Evolutionary conservation across 2,329 filamentous ascomycete genomes (phyloP), one percentile per base, ranked within the genome.

Genomic region (Fusarium sp.): DNA sequence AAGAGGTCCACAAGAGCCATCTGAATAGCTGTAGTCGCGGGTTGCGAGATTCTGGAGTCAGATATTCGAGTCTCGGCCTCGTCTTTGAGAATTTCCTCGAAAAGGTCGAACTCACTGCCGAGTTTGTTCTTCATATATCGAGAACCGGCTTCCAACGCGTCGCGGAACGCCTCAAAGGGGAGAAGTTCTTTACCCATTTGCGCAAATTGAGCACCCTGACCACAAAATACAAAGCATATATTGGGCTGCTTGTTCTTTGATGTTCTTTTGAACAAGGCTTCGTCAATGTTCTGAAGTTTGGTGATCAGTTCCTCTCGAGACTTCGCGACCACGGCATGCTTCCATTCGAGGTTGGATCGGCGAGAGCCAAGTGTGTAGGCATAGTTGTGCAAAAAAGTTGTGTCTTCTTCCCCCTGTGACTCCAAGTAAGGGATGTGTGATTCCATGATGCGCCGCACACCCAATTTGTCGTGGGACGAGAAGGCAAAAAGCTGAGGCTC

Each of bases 321-420:
- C 15, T 72, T 76, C 9, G 85, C 84, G 38, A 85, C 79, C 7
- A 84, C 70, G 6, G 81, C 81, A 6, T 79, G 72, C 59, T 82
- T 86, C 83, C 84, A 87, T 61, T 85, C 83, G 20, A 87, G 69
- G 12, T 72, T 78, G 0, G 86, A 87, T 20, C 86, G 83, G 6
- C 86, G 85, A 41, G 81, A 84, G 30, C 78, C 80, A 22, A 87
- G 79, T 2, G 86, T 88, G 70, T 87, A 87, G 7, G 85, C 81
- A 54, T 87, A 84, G 63, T 87, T 74, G 38, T 79, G 73, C 38
- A 86, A 71, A n/a, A 82, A 75, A 1, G 72, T 61, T 1, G 26
- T 13, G 5, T 77, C 55, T 9, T 32, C 26, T 26, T 15, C 57
- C 48, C 11, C 63, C 42, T 75, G 66, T 2, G 69, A 65, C 28